Base-by-base conservation (phyloP, 768 basidiomycete genomes). In the Amanita exitialis region DNA sequence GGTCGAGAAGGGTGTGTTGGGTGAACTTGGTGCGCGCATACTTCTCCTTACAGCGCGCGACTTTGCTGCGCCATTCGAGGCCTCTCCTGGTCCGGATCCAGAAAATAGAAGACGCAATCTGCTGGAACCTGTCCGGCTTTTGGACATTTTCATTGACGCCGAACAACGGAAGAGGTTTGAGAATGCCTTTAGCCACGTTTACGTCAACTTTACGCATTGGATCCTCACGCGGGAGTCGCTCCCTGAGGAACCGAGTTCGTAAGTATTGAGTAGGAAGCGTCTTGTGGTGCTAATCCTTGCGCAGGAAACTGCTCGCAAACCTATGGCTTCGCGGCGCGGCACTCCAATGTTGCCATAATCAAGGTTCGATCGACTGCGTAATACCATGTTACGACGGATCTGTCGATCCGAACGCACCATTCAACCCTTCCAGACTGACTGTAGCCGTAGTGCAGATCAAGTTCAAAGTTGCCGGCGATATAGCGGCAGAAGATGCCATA, bases 181-280 rank as follows among this genome's bases (percentile, higher is more conserved):
- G 18, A n/a, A 44, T 0, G 50, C 54, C 43, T 59, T 58, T 44
- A 13, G 35, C 9, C 34, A 44, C 20, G 47, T 53, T 25, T 53
- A 56, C 44, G 52, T 59, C 18, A 57, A 59, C 38, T 59, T 59
- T 52, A 59, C 57, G 30, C 58, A 57, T 58, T 55, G 57, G 58
- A 57, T 56, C 30, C 41, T 58, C 16, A 58, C 57, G 16, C 49
- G 46, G 43, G 57, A 55, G 42, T 27, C 30, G 2, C 27, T 58
- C 10, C 58, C 58, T 47, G 52, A 53, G 47, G 2, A 7, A 47
- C 42, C 57, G 30, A 34, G 30, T 28, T 13, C 21, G 58, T 57
- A 18, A 53, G 56, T 44, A 15, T 25, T 36, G 23, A 12, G 13
- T 42, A 25, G 46, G 16, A 18, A 35, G 18, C 15, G 32, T 27